Conservation (phyloP, 2,329 filamentous ascomycete genomes). For the Aspergillus ruber region DNA sequence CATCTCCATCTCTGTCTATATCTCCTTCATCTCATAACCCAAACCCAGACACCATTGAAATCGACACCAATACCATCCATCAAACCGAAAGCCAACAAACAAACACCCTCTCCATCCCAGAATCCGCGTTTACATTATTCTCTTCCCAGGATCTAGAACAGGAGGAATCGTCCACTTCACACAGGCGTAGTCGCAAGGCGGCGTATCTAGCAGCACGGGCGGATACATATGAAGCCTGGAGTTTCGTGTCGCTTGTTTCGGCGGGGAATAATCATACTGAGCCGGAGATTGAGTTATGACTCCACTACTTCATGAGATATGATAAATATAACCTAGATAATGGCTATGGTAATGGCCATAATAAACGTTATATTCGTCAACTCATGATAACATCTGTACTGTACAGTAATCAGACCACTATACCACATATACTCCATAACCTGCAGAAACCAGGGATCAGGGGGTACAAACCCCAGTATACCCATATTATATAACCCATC, state of each 20-base stretch:
- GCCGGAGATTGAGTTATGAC: slow-evolving; percentile 37
- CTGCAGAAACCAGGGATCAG: too few relatives aligned
- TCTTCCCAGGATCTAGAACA: not conserved
- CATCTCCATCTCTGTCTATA: not conserved
- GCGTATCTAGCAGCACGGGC: slow-evolving; percentile 38
- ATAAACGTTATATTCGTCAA: not conserved
- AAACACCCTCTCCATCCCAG: slow-evolving; percentile 10
- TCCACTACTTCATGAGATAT: not conserved
- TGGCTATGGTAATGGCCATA: not conserved
- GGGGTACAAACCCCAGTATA: not conserved
- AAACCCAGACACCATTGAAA: not conserved
- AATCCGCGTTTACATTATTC: slow-evolving; percentile 11
- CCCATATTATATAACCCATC: not conserved
- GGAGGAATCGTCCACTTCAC: not conserved
- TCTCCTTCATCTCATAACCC: not conserved
- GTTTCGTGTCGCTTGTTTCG: slow-evolving; percentile 37
- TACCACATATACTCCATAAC: too few relatives aligned
- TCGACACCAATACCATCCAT: not conserved
- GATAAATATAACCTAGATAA: not conserved
- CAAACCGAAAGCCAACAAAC: not conserved
- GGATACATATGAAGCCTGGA: slow-evolving; percentile 39
- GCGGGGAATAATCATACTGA: slow-evolving; percentile 37
- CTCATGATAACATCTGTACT: not conserved
- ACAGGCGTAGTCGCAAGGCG: slow-evolving; percentile 14
- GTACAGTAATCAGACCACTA: not conserved